Percentiles rank a stretch among this genome's conserved stretches.
Evolutionary conservation across 345 rosid species (phyloP).

Genomic region (Cardiospermum halicacabum): DNA sequence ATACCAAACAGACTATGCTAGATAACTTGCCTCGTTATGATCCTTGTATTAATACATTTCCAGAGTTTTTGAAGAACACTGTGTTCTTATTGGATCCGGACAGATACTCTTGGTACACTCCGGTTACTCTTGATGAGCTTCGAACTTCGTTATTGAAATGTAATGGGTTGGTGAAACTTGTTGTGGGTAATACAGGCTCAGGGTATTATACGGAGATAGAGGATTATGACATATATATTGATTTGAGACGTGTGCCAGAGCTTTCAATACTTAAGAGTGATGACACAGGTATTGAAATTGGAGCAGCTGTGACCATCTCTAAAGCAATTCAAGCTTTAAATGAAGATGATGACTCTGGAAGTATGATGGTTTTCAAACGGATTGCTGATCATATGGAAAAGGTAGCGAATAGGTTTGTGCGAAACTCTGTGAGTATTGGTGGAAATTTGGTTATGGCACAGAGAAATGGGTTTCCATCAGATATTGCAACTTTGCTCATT

Average conservation of each 20-base stretch:
- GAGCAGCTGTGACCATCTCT: slow-evolving; percentile 75
- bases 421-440: slow-evolving; percentile 76
- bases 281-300: slow-evolving; percentile 55
- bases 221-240: slow-evolving; percentile 47
- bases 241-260: slow-evolving; percentile 55
- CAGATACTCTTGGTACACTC: slow-evolving; percentile 46
- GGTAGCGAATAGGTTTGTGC: slow-evolving; percentile 44
- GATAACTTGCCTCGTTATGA: slow-evolving; percentile 45
- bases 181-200: slow-evolving; percentile 69
- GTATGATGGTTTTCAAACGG: slow-evolving; percentile 33
- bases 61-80: slow-evolving; percentile 65
- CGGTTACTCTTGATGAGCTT: slow-evolving; percentile 48
- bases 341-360: slow-evolving; percentile 22
- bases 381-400: slow-evolving; percentile 73
- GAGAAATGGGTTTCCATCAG: slow-evolving; percentile 70
- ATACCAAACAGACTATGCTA: slow-evolving; percentile 39
- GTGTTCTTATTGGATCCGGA: slow-evolving; percentile 37
- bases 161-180: slow-evolving; percentile 38
- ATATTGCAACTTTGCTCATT: slow-evolving; percentile 71
- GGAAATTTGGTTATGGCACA: slow-evolving; percentile 89
- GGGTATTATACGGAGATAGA: slow-evolving; percentile 70
- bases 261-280: slow-evolving; percentile 47
- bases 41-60: slow-evolving; percentile 33
- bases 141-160: slow-evolving; percentile 29
- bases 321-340: slow-evolving; percentile 58